A percentile compares a stretch with the other conserved stretches of the same genome.
These are phyloP conservation scores for Polygonum aviculare DNA, from an alignment of 148 eudicot genomes.

Conservation along the genomic window DNA sequence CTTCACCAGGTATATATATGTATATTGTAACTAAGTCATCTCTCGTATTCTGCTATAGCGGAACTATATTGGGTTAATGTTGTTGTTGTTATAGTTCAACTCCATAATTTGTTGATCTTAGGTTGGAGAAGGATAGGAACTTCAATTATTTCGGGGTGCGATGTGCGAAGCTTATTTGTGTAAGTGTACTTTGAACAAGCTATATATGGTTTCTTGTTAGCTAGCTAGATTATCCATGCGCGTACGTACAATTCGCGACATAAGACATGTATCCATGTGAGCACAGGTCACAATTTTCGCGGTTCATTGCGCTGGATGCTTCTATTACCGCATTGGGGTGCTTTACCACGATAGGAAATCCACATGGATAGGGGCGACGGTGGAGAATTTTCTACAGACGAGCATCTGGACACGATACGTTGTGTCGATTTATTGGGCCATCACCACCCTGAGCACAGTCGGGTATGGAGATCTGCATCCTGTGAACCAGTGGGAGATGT, in stretches of 20 bases:
- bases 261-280: neutral
- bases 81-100: too few relatives aligned
- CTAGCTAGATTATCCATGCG: neutral
- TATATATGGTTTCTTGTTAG: neutral
- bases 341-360: slow-evolving; percentile 35
- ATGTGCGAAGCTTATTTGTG: slow-evolving; percentile 57
- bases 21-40: neutral
- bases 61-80: neutral
- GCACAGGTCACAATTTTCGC: slow-evolving; percentile 65
- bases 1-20: slow-evolving; percentile 42
- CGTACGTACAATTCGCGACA: too few relatives aligned
- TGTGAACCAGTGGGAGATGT: slow-evolving; percentile 64
- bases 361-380: slow-evolving; percentile 67
- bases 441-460: slow-evolving; percentile 73
- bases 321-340: slow-evolving; percentile 65
- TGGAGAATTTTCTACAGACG: slow-evolving; percentile 29
- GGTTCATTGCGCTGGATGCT: slow-evolving; percentile 80
- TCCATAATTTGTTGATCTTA: too few relatives aligned
- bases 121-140: slow-evolving; percentile 65
- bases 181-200: slow-evolving; percentile 21
- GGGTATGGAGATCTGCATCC: slow-evolving; percentile 90
- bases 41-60: too few relatives aligned
- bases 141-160: slow-evolving; percentile 63
- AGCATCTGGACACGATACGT: slow-evolving; percentile 67
- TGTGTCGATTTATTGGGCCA: slow-evolving; percentile 78